These are phyloP conservation scores for Epichloe hybrida DNA, from an alignment of 2,329 filamentous ascomycete species.

Conservation along the genomic window DNA sequence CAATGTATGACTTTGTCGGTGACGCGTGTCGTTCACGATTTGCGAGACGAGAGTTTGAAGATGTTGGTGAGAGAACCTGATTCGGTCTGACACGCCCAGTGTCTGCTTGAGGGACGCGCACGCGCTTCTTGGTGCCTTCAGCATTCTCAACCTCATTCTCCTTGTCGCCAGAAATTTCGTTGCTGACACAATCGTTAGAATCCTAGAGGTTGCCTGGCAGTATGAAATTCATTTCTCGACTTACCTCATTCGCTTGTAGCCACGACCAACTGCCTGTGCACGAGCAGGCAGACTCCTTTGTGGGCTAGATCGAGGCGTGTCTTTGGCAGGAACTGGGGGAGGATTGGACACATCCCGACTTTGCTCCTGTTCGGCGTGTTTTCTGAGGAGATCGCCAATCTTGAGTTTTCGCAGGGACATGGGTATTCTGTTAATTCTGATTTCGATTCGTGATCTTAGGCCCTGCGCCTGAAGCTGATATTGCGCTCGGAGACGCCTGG, in stretches of 20 bases:
- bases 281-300: constrained; percentile 18
- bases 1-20: constrained; percentile 43
- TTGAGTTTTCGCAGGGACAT: constrained; percentile 62
- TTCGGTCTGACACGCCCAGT: constrained; percentile 26
- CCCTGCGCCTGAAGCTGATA: constrained; percentile 81
- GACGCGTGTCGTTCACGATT: constrained; percentile 34
- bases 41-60: constrained; percentile 59
- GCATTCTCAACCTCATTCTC: constrained; percentile 52
- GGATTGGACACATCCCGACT: constrained; percentile 23
- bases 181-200: constrained; percentile 29
- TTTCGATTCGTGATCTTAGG: constrained; percentile 73
- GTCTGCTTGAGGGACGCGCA: constrained; percentile 30
- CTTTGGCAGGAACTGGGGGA: constrained; percentile 40
- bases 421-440: constrained; percentile 87
- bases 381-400: constrained; percentile 63
- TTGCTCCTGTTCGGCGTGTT: constrained; percentile 32
- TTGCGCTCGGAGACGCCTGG: constrained; percentile 74
- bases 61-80: constrained; percentile 68
- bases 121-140: constrained; percentile 59
- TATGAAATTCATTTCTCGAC: constrained; percentile 8
- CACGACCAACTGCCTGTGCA: constrained; percentile 12
- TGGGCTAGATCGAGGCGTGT: constrained; percentile 24
- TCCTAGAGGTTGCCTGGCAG: background rate
- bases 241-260: constrained; percentile 40
- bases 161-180: constrained; percentile 56